These are phyloP conservation scores for Trichoderma koningii DNA, from an alignment of 2,329 filamentous ascomycete species.

Conservation along the genomic window DNA sequence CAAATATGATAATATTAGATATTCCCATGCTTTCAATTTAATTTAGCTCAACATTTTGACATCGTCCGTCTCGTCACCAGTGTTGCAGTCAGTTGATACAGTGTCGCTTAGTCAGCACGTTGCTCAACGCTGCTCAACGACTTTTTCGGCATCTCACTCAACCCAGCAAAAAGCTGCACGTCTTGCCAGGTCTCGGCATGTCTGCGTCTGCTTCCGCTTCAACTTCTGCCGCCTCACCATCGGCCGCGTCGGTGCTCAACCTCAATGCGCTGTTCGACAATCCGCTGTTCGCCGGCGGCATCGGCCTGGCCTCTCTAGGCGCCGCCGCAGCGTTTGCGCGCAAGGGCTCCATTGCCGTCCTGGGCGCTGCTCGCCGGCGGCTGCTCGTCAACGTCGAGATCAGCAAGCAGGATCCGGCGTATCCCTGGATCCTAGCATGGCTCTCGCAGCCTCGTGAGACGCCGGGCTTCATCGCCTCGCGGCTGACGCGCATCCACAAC, in stretches of 20 bases:
- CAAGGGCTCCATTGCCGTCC: constrained; percentile 70
- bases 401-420: constrained; percentile 88
- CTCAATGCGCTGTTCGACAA: constrained; percentile 64
- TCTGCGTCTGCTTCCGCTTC: constrained; percentile 33
- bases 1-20: no score
- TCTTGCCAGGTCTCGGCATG: constrained; percentile 34
- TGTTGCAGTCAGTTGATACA: not conserved
- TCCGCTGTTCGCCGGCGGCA: constrained; percentile 69
- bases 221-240: constrained; percentile 29
- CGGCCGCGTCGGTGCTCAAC: constrained; percentile 44
- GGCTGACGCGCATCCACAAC: constrained; percentile 62
- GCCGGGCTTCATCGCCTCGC: constrained; percentile 60
- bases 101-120: constrained; percentile 1
- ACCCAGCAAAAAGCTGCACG: not conserved
- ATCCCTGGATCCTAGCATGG: constrained; percentile 93
- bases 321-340: constrained; percentile 80
- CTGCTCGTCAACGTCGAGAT: constrained; percentile 96
- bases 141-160: not conserved
- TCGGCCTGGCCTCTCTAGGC: constrained; percentile 87
- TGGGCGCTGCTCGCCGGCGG: constrained; percentile 75
- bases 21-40: no score
- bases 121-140: not conserved
- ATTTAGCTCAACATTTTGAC: no score
- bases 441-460: constrained; percentile 77
- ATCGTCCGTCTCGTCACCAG: no score